Percentiles rank a stretch among this genome's conserved stretches.
These are phyloP conservation scores for Musa schizocarpa DNA, from an alignment of 176 grass and related monocot genomes.

Conservation along the genomic window DNA sequence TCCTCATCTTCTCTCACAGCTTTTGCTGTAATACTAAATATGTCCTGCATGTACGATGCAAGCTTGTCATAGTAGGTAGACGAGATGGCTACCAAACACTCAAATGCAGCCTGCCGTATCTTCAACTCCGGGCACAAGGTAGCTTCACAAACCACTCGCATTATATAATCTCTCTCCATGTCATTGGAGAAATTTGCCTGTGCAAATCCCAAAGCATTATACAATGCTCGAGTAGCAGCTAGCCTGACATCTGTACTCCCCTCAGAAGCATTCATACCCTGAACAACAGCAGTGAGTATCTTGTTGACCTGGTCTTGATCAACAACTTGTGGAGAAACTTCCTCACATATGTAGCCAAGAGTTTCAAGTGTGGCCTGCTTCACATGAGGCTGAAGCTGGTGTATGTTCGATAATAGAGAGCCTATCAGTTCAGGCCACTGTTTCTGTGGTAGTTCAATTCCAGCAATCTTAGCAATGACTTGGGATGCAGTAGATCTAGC, in stretches of 20 bases:
- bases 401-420: constrained; percentile 12
- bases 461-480: constrained; percentile 21
- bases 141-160: constrained; percentile 17
- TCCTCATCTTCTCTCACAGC: constrained; percentile 18
- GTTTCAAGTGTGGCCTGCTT: constrained; percentile 19
- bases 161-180: constrained; percentile 18
- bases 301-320: constrained; percentile 19
- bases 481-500: constrained; percentile 22
- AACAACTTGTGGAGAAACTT: constrained; percentile 15
- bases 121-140: constrained; percentile 5
- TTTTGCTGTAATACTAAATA: constrained; percentile 17
- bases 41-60: constrained; percentile 15
- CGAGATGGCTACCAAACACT: constrained; percentile 17
- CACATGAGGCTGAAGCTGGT: constrained; percentile 12
- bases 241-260: constrained; percentile 13
- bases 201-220: constrained; percentile 19
- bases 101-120: constrained; percentile 15
- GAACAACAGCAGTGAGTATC: constrained; percentile 19
- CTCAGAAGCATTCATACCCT: constrained; percentile 22
- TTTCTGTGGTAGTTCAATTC: constrained; percentile 19
- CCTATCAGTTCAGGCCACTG: constrained; percentile 18
- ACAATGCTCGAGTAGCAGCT: constrained; percentile 15
- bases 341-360: constrained; percentile 14
- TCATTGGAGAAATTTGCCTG: constrained; percentile 18
- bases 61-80: constrained; percentile 22